A percentile compares a stretch with the other conserved stretches of the same genome.
phyloP scores from a whole-genome alignment of 768 basidiomycete genomes.

The Leccinum imitatum region DNA sequence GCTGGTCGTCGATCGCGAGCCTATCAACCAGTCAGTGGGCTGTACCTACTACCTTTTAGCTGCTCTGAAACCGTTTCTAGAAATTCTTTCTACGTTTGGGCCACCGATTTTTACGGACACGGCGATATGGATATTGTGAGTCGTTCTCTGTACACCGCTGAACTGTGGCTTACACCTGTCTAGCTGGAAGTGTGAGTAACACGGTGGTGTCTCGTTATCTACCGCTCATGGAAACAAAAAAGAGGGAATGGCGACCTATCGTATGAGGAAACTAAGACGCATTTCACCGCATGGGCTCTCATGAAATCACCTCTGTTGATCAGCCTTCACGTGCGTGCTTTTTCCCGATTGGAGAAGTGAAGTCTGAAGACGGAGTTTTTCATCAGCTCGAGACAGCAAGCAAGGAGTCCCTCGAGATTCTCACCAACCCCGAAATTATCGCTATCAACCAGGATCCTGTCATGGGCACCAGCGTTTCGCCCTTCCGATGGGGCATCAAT shows the following conservation, averaged over 20 bases:
- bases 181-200: slow-evolving; percentile 55
- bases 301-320: slow-evolving; percentile 70
- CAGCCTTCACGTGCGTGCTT: slow-evolving; percentile 49
- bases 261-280: slow-evolving; percentile 63
- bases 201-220: background rate
- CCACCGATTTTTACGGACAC: slow-evolving; percentile 65
- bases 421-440: slow-evolving; percentile 62
- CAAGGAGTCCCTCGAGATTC: slow-evolving; percentile 50
- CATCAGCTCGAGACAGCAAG: slow-evolving; percentile 50
- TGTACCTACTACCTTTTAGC: background rate
- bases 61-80: slow-evolving; percentile 32
- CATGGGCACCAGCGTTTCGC: slow-evolving; percentile 58
- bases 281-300: slow-evolving; percentile 72
- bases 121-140: slow-evolving; percentile 69
- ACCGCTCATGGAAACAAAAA: background rate
- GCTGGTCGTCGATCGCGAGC: slow-evolving; percentile 49
- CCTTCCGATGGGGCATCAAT: slow-evolving; percentile 69
- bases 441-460: slow-evolving; percentile 70
- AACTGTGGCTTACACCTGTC: background rate
- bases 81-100: slow-evolving; percentile 63
- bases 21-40: slow-evolving; percentile 54
- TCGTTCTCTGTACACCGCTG: slow-evolving; percentile 8
- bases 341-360: slow-evolving; percentile 6
- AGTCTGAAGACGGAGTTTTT: background rate
- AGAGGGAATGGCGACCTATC: slow-evolving; percentile 65